These are phyloP conservation scores for Kodamaea suecica DNA, from an alignment of 1,139 yeast species.

Conservation along the genomic window DNA sequence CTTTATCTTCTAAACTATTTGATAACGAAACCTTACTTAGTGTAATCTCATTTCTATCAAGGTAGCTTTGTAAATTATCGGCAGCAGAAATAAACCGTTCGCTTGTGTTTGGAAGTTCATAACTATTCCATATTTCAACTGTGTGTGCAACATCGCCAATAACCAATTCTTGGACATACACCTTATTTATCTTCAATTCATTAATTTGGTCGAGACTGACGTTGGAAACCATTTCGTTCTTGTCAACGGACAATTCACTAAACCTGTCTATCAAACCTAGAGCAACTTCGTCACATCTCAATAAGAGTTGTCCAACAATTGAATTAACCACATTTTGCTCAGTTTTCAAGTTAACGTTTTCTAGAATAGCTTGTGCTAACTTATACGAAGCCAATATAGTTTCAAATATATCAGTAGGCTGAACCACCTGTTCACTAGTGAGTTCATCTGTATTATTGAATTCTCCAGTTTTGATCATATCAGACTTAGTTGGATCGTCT, in stretches of 20 bases:
- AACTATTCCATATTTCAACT: constrained; percentile 25
- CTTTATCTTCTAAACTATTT: constrained; percentile 4
- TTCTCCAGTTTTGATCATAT: not conserved
- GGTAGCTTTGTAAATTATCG: constrained; percentile 41
- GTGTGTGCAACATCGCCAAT: constrained; percentile 16
- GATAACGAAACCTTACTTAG: constrained; percentile 1
- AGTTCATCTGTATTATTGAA: constrained; percentile 17
- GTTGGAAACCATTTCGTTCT: constrained; percentile 27
- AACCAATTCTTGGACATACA: constrained; percentile 24
- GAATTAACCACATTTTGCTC: not conserved
- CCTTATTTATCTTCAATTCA: constrained; percentile 24
- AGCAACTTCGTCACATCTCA: constrained; percentile 21
- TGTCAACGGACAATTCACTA: constrained; percentile 19
- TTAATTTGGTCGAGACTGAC: constrained; percentile 22
- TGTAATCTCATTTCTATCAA: constrained; percentile 35
- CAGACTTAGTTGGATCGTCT: too few relatives aligned
- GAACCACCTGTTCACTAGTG: constrained; percentile 29
- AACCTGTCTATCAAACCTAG: constrained; percentile 23
- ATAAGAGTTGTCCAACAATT: constrained; percentile 14
- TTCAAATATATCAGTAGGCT: constrained; percentile 40
- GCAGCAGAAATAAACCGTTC: constrained; percentile 41
- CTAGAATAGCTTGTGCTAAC: constrained; percentile 31
- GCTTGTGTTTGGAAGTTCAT: constrained; percentile 23
- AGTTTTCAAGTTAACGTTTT: constrained; percentile 14
- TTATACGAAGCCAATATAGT: constrained; percentile 32